Evolutionary conservation across 1,284 basidiomycete species (phyloP).

Genomic region (Cryptococcus sp.): DNA sequence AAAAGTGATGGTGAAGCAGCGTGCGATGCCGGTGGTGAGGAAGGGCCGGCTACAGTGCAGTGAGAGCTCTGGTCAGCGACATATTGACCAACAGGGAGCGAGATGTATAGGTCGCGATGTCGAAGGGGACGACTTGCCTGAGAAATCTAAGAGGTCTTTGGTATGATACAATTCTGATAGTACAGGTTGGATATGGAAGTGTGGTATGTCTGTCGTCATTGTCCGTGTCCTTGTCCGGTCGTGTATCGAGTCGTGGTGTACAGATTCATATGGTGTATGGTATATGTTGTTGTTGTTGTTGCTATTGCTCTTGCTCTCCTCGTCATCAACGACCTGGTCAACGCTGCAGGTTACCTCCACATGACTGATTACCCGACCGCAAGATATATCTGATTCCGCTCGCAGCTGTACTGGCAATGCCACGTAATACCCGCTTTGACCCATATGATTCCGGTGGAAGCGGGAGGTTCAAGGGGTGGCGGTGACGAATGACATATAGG

Average conservation of each 20-base stretch:
- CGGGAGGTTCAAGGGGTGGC: too few relatives aligned
- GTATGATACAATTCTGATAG: conserved; percentile 42
- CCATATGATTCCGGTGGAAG: too few relatives aligned
- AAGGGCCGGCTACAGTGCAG: conserved; percentile 13
- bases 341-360: neutral
- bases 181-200: conserved; percentile 45
- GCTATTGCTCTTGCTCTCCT: neutral
- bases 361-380: neutral
- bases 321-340: conserved; percentile 1
- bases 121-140: conserved; percentile 21
- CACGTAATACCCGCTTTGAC: too few relatives aligned
- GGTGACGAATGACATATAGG: too few relatives aligned
- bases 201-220: conserved; percentile 14
- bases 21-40: conserved; percentile 15
- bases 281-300: conserved; percentile 1
- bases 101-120: neutral
- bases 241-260: neutral
- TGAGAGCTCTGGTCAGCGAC: neutral
- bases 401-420: too few relatives aligned
- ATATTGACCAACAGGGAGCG: neutral
- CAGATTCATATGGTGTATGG: neutral
- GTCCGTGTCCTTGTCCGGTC: neutral
- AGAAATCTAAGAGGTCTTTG: conserved; percentile 48
- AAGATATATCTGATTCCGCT: neutral
- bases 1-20: conserved; percentile 28